Percentiles rank a stretch among this genome's conserved stretches.
Evolutionary conservation across 495 filamentous ascomycete species (phyloP).

Genomic region (Saxophila tyrrhenica): DNA sequence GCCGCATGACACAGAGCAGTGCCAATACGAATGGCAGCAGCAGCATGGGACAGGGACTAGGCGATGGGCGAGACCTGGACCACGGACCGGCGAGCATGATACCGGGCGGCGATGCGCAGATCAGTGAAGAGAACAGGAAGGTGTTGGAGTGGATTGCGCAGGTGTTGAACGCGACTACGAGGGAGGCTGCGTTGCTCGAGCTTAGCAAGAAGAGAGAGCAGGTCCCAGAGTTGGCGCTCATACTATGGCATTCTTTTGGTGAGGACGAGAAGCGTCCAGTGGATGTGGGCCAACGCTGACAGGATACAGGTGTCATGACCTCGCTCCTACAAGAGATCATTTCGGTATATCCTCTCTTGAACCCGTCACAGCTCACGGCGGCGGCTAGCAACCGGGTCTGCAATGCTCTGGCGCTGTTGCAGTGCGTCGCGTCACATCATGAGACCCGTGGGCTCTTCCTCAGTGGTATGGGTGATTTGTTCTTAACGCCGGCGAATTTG

Average conservation of each 20-base stretch:
- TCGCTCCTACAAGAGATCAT: conserved; percentile 97
- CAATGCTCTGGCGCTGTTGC: conserved; percentile 90
- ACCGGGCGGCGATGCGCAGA: conserved; percentile 37
- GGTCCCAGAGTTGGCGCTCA: conserved; percentile 89
- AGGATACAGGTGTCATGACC: conserved; percentile 81
- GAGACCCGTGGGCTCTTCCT: conserved; percentile 89
- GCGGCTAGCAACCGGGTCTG: conserved; percentile 95
- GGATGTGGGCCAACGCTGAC: conserved; percentile 5
- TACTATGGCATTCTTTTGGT: conserved; percentile 99
- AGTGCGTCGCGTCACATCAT: conserved; percentile 96
- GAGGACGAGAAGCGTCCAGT: conserved; percentile 16
- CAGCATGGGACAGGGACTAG: neutral
- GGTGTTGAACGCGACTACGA: conserved; percentile 70
- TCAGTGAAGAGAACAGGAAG: conserved; percentile 84
- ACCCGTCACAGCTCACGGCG: conserved; percentile 91
- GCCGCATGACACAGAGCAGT: conserved; percentile 58
- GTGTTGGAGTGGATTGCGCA: conserved; percentile 91
- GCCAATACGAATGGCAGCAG: conserved; percentile 29
- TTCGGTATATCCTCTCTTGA: conserved; percentile 91
- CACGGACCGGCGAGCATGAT: neutral
- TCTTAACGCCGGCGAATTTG: neutral
- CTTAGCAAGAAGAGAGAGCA: conserved; percentile 98
- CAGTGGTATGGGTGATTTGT: conserved; percentile 64
- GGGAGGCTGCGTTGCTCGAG: conserved; percentile 87
- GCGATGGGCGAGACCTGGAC: conserved; percentile 28